Percentiles rank a stretch among this genome's conserved stretches.
phyloP scores from a whole-genome alignment of 768 basidiomycete species.

The Daedaleopsis sinensis region DNA sequence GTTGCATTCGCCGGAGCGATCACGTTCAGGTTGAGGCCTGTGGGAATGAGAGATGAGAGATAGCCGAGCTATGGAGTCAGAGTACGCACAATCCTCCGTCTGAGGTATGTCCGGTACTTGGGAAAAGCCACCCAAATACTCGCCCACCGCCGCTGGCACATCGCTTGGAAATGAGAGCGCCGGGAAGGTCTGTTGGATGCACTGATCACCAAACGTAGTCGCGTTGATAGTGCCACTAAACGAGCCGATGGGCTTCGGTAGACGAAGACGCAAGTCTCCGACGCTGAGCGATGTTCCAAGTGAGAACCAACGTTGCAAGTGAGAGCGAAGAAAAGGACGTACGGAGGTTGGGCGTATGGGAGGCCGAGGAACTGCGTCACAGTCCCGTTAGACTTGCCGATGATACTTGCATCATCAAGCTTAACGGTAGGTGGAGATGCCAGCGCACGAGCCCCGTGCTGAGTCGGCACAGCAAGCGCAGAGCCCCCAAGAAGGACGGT shows the following conservation, averaged over 20 bases:
- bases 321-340: conserved; percentile 4
- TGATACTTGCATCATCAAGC: conserved; percentile 30
- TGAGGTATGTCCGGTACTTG: neutral
- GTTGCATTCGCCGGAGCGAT: conserved; percentile 46
- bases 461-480: too few species aligned
- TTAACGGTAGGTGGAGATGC: conserved; percentile 9
- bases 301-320: neutral
- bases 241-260: conserved; percentile 10
- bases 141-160: neutral
- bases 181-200: conserved; percentile 16
- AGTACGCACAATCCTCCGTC: conserved; percentile 20
- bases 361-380: conserved; percentile 29
- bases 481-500: too few species aligned
- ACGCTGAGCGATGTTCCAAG: conserved; percentile 13
- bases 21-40: conserved; percentile 60
- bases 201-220: conserved; percentile 21
- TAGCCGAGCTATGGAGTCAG: neutral
- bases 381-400: conserved; percentile 17
- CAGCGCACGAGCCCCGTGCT: too few species aligned
- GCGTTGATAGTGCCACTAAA: conserved; percentile 20
- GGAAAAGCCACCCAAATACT: neutral
- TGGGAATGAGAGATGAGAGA: neutral
- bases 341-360: conserved; percentile 35
- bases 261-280: conserved; percentile 23
- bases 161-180: conserved; percentile 1